These are phyloP conservation scores for Gossypium rotundifolium DNA, from an alignment of 345 rosid species.

Conservation along the genomic window DNA sequence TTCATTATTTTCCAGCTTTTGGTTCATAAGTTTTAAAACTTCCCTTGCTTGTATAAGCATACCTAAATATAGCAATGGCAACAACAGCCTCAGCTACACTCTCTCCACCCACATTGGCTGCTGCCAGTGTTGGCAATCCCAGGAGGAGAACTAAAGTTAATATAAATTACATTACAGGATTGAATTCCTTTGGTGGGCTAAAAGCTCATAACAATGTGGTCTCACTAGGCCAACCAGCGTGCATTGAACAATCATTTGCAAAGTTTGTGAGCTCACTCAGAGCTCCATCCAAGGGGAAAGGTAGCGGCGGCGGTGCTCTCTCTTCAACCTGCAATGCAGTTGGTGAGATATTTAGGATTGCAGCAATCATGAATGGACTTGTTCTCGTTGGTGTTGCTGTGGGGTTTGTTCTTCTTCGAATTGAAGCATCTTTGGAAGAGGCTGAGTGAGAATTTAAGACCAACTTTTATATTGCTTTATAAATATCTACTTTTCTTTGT, in stretches of 20 bases:
- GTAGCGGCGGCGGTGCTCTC: slow-evolving; percentile 24
- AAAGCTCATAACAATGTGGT: slow-evolving; percentile 38
- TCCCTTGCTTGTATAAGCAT: not conserved
- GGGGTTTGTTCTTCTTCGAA: slow-evolving; percentile 41
- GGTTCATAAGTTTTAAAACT: not conserved
- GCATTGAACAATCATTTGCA: slow-evolving; percentile 35
- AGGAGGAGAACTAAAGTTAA: slow-evolving; percentile 14
- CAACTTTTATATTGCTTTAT: not conserved
- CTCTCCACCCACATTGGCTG: slow-evolving; percentile 21
- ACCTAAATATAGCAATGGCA: slow-evolving; percentile 16
- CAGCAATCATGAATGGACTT: slow-evolving; percentile 48
- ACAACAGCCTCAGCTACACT: slow-evolving; percentile 26
- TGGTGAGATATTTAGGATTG: slow-evolving; percentile 45
- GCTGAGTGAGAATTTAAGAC: slow-evolving; percentile 22
- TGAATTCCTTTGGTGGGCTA: slow-evolving; percentile 42
- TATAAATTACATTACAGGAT: slow-evolving; percentile 31
- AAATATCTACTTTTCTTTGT: not conserved
- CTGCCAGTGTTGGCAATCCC: slow-evolving; percentile 13
- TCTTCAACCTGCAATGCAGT: slow-evolving; percentile 33
- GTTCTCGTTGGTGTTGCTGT: slow-evolving; percentile 48
- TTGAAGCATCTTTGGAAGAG: slow-evolving; percentile 41
- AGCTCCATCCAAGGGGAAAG: slow-evolving; percentile 24
- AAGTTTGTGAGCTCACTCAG: slow-evolving; percentile 40
- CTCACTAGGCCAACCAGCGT: slow-evolving; percentile 30
- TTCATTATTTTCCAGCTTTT: not conserved